Base-by-base conservation (phyloP, 2,329 filamentous ascomycete genomes). In the Nigrograna mackinnonii region DNA sequence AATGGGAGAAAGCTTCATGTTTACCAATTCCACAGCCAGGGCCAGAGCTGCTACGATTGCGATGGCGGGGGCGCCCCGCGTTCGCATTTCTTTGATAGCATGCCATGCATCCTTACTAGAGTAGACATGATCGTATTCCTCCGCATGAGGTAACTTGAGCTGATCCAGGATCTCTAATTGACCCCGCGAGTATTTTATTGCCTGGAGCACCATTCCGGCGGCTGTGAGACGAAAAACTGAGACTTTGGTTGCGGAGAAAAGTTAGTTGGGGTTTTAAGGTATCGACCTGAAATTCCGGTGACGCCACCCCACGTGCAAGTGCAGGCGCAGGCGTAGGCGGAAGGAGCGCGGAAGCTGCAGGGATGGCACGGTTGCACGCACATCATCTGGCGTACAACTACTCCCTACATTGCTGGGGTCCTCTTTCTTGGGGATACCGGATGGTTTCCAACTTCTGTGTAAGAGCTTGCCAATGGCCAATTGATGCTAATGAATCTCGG, bases 1-100 rank as follows among this genome's bases (percentile, higher is more conserved):
- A 4, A 74, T 68, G 22, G 70, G 49, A 1, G 80, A 72, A 5
- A 78, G 55, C 51, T 74, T 75, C 45, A 79, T 78, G 6, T 80
- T 79, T 37, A 83, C 75, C 6, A 97, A 72, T 67, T 97, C 92
- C 6, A 96, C 89, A 1, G 91, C 91, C 24, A 96, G 80, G 2
- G 89, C 86, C 22, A 99, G 80, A 16, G 88, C 89, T 17, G 94
- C 94, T n/a, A 99, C 94, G 52, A 99, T 97, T 33, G 94, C 94
- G 67, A 99, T 99, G 34, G 94, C 94, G 1, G 94, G 94, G 4
- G 94, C 94, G 30, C 89, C 87, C 39, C 83, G 77, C 41, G 76
- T 89, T 58, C 89, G 83, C 89, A 94, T 94, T 13, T 86, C 79
- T 57, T 83, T 84, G 71, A 94, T 94, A 58, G 86, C 88, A 65